These are phyloP conservation scores for Trichoderma harzianum DNA, from an alignment of 2,329 filamentous ascomycete species.

Conservation along the genomic window DNA sequence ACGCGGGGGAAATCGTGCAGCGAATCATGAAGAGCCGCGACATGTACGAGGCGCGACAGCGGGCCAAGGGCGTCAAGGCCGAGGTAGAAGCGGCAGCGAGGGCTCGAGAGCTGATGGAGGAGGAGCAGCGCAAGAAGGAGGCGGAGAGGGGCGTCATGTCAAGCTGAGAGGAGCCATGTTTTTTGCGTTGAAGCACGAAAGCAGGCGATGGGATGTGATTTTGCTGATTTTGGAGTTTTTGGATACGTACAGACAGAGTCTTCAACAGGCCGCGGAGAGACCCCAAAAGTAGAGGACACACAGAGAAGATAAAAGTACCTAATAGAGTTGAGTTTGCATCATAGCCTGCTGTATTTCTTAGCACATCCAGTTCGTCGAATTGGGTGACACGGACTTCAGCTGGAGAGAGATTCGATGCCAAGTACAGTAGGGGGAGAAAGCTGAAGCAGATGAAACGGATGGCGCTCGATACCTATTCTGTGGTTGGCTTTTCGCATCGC, in stretches of 20 bases:
- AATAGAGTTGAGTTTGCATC: not conserved
- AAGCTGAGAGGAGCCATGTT: not conserved
- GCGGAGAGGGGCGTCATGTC: conserved; percentile 6
- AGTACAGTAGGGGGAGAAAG: not conserved
- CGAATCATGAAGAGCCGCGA: conserved; percentile 83
- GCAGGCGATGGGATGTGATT: not conserved
- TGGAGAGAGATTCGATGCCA: not conserved
- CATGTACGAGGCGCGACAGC: conserved; percentile 87
- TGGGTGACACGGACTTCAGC: not conserved
- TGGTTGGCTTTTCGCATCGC: not conserved
- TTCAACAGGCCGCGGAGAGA: conserved; percentile 10
- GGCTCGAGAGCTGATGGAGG: conserved; percentile 60
- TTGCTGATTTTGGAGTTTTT: not conserved
- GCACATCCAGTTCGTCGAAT: not conserved
- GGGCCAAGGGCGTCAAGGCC: conserved; percentile 84
- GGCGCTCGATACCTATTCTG: not conserved
- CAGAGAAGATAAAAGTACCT: not conserved
- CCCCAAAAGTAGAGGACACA: not conserved
- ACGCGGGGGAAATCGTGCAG: conserved; percentile 87
- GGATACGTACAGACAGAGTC: conserved; percentile 3
- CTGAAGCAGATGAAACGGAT: not conserved
- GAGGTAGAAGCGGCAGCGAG: conserved; percentile 66
- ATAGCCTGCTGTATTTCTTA: not conserved
- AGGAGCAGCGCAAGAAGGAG: conserved; percentile 47
- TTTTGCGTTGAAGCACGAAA: not conserved